phyloP scores from a whole-genome alignment of 140 eudicot species.

The Oenanthe javanica region DNA sequence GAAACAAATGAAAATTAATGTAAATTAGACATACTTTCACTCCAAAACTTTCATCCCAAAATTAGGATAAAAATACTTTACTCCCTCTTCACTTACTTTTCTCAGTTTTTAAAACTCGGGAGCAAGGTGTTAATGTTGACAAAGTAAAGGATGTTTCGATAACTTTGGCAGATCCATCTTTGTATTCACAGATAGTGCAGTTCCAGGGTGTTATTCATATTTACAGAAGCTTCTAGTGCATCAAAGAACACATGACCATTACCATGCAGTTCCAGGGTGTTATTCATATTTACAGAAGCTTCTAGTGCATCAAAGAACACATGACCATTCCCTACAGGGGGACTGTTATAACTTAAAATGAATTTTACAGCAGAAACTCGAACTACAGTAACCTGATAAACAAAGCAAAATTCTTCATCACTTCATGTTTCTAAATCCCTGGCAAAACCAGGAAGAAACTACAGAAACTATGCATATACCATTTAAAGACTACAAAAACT shows the following conservation, averaged over 20 bases:
- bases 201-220: too few relatives aligned
- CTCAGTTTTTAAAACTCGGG: too few relatives aligned
- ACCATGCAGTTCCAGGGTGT: too few relatives aligned
- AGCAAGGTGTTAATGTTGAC: too few relatives aligned
- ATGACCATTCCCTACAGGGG: background rate
- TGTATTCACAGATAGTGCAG: too few relatives aligned
- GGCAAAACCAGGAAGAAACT: background rate
- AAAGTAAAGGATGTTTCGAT: too few relatives aligned
- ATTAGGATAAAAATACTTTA: too few relatives aligned
- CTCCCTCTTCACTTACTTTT: too few relatives aligned
- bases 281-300: background rate
- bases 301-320: background rate
- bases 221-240: background rate
- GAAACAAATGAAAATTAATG: too few relatives aligned
- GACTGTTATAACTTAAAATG: background rate
- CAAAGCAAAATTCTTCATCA: background rate
- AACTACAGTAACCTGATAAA: background rate
- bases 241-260: background rate
- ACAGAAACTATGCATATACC: constrained; percentile 4
- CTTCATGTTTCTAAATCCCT: background rate
- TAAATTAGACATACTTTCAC: too few relatives aligned
- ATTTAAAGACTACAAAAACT: background rate
- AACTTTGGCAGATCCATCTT: too few relatives aligned
- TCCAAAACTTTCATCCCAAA: too few relatives aligned
- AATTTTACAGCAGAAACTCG: background rate